These are phyloP conservation scores for Penstemon barbatus DNA, from an alignment of 257 asterid genomes.

Conservation along the genomic window DNA sequence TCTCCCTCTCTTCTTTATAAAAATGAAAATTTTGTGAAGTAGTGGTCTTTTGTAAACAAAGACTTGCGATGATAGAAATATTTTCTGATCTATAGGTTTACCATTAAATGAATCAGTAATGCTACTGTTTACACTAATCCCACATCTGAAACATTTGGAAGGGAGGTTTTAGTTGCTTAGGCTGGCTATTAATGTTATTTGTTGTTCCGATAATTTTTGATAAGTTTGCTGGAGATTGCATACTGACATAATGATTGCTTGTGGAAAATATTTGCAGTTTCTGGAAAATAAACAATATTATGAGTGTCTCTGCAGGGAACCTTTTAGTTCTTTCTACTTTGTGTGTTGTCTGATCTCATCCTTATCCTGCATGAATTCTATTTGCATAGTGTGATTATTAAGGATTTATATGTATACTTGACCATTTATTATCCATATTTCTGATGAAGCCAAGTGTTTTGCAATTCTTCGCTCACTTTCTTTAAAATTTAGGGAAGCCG, in stretches of 20 bases:
- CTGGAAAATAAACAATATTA: neutral
- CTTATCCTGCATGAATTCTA: neutral
- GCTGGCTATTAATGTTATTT: too few relatives aligned
- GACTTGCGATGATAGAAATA: too few relatives aligned
- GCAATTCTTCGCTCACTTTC: constrained; percentile 6
- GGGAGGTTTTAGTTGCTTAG: too few relatives aligned
- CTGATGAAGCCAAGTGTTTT: neutral
- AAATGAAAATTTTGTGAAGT: too few relatives aligned
- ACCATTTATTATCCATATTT: neutral
- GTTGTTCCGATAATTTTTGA: too few relatives aligned
- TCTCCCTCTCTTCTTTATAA: neutral
- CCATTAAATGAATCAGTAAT: neutral
- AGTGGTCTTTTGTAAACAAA: too few relatives aligned
- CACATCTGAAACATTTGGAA: too few relatives aligned
- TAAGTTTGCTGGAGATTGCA: too few relatives aligned
- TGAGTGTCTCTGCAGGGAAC: neutral
- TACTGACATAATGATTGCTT: too few relatives aligned
- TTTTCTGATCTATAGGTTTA: neutral
- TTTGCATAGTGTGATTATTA: neutral
- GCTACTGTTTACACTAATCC: too few relatives aligned
- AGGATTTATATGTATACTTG: neutral
- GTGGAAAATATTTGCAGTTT: too few relatives aligned
- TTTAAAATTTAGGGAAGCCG: constrained; percentile 38
- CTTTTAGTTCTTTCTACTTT: neutral
- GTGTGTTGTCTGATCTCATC: neutral